Base-by-base conservation (phyloP, 139 green algal species). In the Raphidocelis subcapitata region DNA sequence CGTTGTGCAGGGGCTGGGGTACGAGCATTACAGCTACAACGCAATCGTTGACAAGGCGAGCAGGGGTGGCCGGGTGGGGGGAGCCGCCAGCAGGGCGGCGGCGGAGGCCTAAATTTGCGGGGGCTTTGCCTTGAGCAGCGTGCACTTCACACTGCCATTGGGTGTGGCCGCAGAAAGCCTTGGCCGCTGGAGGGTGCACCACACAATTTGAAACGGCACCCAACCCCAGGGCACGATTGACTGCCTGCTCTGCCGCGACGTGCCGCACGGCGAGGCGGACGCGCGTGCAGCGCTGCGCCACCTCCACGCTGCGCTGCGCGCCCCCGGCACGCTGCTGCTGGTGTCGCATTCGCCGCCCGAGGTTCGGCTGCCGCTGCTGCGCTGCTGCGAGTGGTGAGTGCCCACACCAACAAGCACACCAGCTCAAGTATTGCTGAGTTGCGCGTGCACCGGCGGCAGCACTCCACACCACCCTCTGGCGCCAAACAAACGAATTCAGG, bases 41-140 rank as follows among this genome's bases (percentile, higher is more conserved):
- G 47, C 41, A 20, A 70, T 77, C 31, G 70, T 77, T 14, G 70
- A 70, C 46, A 70, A 77, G 61, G 69, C 60, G n/a, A 62, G 55
- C 18, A 20, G 49, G 49, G 18, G 49, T 16, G 49, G 18, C 49
- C 49, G 49, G 49, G 49, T 20, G 20, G 49, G 18, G 20, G 49
- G 20, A 20, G 49, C 18, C 49, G 20, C 18, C 18, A 57, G 20
- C 49, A n/a, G 20, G 20, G 18, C 49, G 20, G 49, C 20, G 49
- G 20, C n/a, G n/a, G n/a, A n/a, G n/a, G n/a, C n/a, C n/a, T n/a
- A 57, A 57, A 20, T 20, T n/a, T 16, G 49, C 18, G 49, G 20
- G 49, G 49, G 18, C 49, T 16, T 20, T n/a, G 20, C 18, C 18
- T 20, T 57, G 18, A 57, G 18, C 49, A 57, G 49, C 20, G 49